Evolutionary conservation across 2,329 filamentous ascomycete species (phyloP).

Genomic region (Beauveria bassiana): DNA sequence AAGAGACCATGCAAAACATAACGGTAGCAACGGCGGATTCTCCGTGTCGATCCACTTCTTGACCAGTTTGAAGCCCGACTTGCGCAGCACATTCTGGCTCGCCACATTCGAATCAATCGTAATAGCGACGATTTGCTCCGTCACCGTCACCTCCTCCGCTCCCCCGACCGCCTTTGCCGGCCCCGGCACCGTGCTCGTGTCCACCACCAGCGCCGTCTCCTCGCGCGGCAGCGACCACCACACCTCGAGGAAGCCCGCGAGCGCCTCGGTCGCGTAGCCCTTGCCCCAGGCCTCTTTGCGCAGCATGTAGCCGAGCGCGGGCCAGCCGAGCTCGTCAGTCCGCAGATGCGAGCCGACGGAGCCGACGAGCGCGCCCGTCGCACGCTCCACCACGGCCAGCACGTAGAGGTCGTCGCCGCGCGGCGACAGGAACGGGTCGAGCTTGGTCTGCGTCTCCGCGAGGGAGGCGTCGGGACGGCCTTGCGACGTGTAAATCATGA

Average conservation of each 20-base stretch:
- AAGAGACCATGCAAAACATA: not conserved
- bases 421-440: slow-evolving; percentile 38
- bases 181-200: not conserved
- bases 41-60: slow-evolving; percentile 26
- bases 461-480: slow-evolving; percentile 35
- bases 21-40: slow-evolving; percentile 1
- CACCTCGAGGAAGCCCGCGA: slow-evolving; percentile 35
- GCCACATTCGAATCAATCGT: slow-evolving; percentile 40
- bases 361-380: slow-evolving; percentile 44
- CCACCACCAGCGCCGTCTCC: slow-evolving; percentile 34
- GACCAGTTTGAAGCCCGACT: slow-evolving; percentile 44
- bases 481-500: slow-evolving; percentile 51
- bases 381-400: slow-evolving; percentile 41
- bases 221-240: slow-evolving; percentile 44
- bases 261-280: slow-evolving; percentile 50
- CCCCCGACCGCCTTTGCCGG: not conserved
- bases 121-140: slow-evolving; percentile 37
- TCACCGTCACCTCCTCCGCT: slow-evolving; percentile 14
- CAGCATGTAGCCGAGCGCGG: slow-evolving; percentile 52
- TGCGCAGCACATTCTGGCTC: slow-evolving; percentile 50
- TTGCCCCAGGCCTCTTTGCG: slow-evolving; percentile 44
- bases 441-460: slow-evolving; percentile 33
- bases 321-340: slow-evolving; percentile 40
- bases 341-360: slow-evolving; percentile 35
- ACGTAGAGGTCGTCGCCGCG: slow-evolving; percentile 47